Percentiles rank a stretch among this genome's conserved stretches.
Conservation (phyloP, 1,139 yeast genomes). For the Blastobotrys illinoisensis region DNA sequence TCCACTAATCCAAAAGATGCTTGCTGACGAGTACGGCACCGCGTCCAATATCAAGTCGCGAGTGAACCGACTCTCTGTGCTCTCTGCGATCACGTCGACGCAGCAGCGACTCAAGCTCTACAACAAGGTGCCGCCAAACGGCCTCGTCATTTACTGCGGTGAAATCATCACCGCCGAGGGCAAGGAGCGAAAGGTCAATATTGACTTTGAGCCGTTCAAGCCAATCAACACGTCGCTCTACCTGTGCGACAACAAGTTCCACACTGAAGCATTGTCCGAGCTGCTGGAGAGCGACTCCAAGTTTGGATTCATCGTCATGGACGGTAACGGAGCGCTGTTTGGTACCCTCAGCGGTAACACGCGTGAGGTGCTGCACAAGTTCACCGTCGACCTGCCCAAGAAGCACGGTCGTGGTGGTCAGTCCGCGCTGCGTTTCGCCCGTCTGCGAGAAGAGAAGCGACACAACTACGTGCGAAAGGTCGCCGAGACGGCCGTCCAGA, state of each 20-base stretch:
- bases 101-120: conserved; percentile 93
- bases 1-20: conserved; percentile 79
- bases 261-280: conserved; percentile 93
- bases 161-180: conserved; percentile 97
- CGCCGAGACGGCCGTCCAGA: conserved; percentile 96
- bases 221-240: conserved; percentile 95
- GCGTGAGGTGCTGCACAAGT: conserved; percentile 91
- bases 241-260: conserved; percentile 96
- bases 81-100: conserved; percentile 95
- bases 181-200: conserved; percentile 89
- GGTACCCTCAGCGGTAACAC: conserved; percentile 97
- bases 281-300: conserved; percentile 90
- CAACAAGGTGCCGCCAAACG: conserved; percentile 85
- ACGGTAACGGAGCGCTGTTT: conserved; percentile 96
- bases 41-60: conserved; percentile 97
- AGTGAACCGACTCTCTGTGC: conserved; percentile 89
- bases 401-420: conserved; percentile 99
- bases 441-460: conserved; percentile 98
- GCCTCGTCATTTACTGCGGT: conserved; percentile 95
- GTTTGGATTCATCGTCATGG: conserved; percentile 97
- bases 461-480: conserved; percentile 97
- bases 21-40: conserved; percentile 97
- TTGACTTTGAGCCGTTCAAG: conserved; percentile 95
- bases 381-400: conserved; percentile 95
- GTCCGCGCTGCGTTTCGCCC: conserved; percentile 97